Evolutionary conservation across 768 basidiomycete species (phyloP).

Genomic region (Lentinula sp.): DNA sequence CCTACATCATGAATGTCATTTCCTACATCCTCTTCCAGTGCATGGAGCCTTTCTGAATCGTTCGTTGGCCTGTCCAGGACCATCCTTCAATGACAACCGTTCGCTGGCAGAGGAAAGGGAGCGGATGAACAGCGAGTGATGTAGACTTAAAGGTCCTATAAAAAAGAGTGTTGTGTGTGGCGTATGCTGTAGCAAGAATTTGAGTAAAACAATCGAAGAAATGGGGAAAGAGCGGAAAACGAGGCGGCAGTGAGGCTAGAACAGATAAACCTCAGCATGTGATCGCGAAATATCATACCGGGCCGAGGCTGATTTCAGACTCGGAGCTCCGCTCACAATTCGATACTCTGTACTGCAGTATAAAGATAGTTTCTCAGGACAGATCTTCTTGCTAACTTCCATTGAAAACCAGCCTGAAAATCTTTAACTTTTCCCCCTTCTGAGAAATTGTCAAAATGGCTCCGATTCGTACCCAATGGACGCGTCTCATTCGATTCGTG

Average conservation of each 20-base stretch:
- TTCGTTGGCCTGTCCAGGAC: conserved; percentile 15
- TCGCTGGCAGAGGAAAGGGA: background rate
- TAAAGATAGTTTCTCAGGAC: background rate
- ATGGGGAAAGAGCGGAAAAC: background rate
- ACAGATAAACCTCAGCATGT: background rate
- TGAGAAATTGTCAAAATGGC: conserved; percentile 34
- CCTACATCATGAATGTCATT: conserved; percentile 62
- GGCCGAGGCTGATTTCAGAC: background rate
- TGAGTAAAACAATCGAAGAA: background rate
- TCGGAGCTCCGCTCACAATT: background rate
- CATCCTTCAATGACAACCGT: background rate
- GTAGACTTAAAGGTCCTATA: background rate
- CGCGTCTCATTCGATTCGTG: conserved; percentile 76
- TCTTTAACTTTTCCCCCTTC: background rate
- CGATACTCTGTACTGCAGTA: no score
- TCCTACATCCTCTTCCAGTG: background rate
- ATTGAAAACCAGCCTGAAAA: background rate
- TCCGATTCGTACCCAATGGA: conserved; percentile 68
- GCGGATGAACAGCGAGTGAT: background rate
- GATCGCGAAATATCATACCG: background rate
- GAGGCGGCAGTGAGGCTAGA: background rate
- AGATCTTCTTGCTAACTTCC: background rate
- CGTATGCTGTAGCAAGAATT: background rate
- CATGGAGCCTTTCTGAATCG: background rate
- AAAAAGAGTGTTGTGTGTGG: background rate